A percentile compares a stretch with the other conserved stretches of the same genome.
These are phyloP conservation scores for Pleurotus citrinopileatus DNA, from an alignment of 768 basidiomycete genomes.

Conservation along the genomic window DNA sequence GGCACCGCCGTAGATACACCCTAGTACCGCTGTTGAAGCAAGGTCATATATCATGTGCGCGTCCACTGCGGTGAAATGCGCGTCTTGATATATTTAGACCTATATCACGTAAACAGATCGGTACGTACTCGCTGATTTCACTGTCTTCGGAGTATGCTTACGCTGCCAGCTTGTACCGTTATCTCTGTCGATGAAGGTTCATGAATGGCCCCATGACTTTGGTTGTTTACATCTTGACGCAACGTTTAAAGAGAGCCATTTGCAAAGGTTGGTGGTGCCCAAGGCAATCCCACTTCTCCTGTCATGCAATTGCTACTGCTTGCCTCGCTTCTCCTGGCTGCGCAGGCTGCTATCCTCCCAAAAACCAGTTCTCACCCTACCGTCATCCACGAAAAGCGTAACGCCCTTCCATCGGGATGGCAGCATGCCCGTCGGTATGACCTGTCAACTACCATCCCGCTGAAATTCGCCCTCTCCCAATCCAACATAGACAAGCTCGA, in stretches of 20 bases:
- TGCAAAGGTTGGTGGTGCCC: background rate
- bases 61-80: conserved; percentile 2
- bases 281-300: background rate
- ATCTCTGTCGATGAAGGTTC: background rate
- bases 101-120: background rate
- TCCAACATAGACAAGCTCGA: conserved; percentile 43
- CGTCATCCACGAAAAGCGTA: conserved; percentile 36
- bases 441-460: conserved; percentile 34
- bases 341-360: conserved; percentile 5
- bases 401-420: conserved; percentile 40
- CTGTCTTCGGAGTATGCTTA: conserved; percentile 3
- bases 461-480: conserved; percentile 48
- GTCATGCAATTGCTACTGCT: conserved; percentile 4
- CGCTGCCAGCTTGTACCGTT: conserved; percentile 1
- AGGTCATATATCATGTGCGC: background rate
- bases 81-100: background rate
- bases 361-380: conserved; percentile 32
- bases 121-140: background rate
- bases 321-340: conserved; percentile 5
- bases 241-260: background rate
- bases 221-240: background rate
- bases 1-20: conserved; percentile 10
- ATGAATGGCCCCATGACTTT: background rate
- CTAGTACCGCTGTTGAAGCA: conserved; percentile 4
- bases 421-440: conserved; percentile 31